Evolutionary conservation across 2,329 filamentous ascomycete species (phyloP).

Genomic region (Ascochyta rabiei): DNA sequence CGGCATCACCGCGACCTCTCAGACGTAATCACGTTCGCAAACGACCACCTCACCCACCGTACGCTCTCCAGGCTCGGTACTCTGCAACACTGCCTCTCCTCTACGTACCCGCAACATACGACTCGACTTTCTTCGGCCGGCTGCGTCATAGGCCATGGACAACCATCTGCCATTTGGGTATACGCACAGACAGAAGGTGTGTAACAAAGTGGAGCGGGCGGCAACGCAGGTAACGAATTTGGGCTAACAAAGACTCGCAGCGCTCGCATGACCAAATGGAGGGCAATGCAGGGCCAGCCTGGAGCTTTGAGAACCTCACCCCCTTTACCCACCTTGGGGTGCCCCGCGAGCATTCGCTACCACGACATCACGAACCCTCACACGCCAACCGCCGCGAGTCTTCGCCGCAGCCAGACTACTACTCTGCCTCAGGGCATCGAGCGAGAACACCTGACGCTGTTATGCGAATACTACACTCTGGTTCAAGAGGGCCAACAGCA

Average conservation of each 20-base stretch:
- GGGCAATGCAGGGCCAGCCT: conserved; percentile 34
- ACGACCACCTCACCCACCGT: conserved; percentile 4
- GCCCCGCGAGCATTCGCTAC: conserved; percentile 9
- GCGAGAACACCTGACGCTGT: conserved; percentile 13
- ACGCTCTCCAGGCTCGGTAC: conserved; percentile 1
- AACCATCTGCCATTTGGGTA: conserved; percentile 38
- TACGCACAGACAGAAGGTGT: conserved; percentile 44
- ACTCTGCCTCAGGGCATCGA: conserved; percentile 5
- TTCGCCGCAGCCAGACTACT: conserved; percentile 4
- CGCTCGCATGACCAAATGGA: conserved; percentile 46
- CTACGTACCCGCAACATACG: background rate
- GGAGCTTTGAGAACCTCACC: conserved; percentile 23
- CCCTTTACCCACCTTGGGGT: conserved; percentile 15
- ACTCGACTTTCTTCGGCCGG: background rate
- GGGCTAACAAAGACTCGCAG: conserved; percentile 25
- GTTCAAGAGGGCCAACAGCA: background rate
- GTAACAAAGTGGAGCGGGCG: conserved; percentile 21
- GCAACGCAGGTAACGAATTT: conserved; percentile 19
- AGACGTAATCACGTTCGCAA: conserved; percentile 3
- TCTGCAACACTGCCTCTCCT: background rate
- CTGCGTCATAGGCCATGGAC: conserved; percentile 35
- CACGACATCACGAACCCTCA: conserved; percentile 11
- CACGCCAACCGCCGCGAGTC: conserved; percentile 10
- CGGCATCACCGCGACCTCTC: conserved; percentile 4
- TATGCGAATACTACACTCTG: background rate